Evolutionary conservation across 345 rosid species (phyloP), one percentile per base, ranked within the genome.

Genomic region (Mangifera indica): DNA sequence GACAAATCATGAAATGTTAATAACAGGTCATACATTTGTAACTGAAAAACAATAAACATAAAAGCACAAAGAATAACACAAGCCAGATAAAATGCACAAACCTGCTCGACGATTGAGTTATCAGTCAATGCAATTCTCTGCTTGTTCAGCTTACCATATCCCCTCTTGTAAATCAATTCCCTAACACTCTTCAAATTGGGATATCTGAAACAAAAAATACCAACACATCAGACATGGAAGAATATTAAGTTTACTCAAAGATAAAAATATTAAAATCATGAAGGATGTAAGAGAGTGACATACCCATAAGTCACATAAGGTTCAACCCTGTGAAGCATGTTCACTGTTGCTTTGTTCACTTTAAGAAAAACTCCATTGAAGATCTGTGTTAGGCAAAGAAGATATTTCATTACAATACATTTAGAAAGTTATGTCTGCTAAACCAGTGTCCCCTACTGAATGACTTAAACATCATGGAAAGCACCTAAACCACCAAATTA

Each of bases 271-370:
- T 52, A 15, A 20, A 53, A 14, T 55, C 22, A 20, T 2, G 24
- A 2, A 14, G n/a, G 24, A 22, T 63, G n/a, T 57, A 13, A 51
- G 42, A 51, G 42, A 20, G 21, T 25, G 4, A 20, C 66, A 4
- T 85, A 93, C 98, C 97, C 97, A 17, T 82, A 93, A 2, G 98
- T 91, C 21, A 93, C 95, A 57, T 84, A 93, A 10, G 97, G 98
- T 34, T 91, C 95, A 74, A 93, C 95, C 79, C 95, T 80, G 67
- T 85, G 97, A 68, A 91, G 85, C 98, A 89, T 91, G 77, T 88
- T 88, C 73, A 86, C 32, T 2, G 89, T 86, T 7, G 89, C 92
- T 62, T 85, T 83, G 77, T 82, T 87, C 9, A 87, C 97, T 79
- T 93, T 93, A 8, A 91, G 87, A 73, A 93, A 93, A 54, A 91